A percentile compares a stretch with the other conserved stretches of the same genome.
Conservation (phyloP, 164 flowering plant genomes). For the Amborella trichopoda region DNA sequence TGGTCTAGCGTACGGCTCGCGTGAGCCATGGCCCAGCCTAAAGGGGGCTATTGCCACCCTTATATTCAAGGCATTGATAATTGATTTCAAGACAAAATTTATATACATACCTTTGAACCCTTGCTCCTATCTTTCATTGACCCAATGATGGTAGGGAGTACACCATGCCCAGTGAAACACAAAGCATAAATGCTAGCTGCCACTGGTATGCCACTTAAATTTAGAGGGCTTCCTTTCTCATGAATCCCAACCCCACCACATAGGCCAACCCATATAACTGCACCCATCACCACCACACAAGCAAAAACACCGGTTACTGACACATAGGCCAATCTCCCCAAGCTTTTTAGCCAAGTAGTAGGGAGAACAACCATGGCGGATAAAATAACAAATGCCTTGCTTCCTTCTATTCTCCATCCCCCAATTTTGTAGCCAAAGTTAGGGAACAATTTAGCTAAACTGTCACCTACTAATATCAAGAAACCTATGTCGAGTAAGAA, state of each 20-base stretch:
- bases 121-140: conserved; percentile 2
- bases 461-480: conserved; percentile 8
- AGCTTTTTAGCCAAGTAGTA: conserved; percentile 1
- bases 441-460: conserved; percentile 10
- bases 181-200: background rate
- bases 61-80: no score
- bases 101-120: background rate
- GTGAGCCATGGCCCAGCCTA: no score
- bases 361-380: background rate
- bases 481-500: conserved; percentile 5
- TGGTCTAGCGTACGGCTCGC: no score
- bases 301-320: background rate
- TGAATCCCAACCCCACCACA: conserved; percentile 2
- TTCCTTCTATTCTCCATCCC: conserved; percentile 2
- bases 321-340: background rate
- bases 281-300: background rate
- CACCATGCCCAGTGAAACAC: background rate
- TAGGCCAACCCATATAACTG: background rate
- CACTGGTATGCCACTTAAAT: background rate
- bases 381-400: conserved; percentile 4
- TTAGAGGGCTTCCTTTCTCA: background rate
- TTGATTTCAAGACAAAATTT: no score
- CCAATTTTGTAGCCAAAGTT: conserved; percentile 1
- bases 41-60: no score
- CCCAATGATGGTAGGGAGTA: background rate